Evolutionary conservation across 371 early-diverging fungal species (phyloP), one percentile per base, ranked within the genome.

Genomic region (Rhizopus stolonifer): DNA sequence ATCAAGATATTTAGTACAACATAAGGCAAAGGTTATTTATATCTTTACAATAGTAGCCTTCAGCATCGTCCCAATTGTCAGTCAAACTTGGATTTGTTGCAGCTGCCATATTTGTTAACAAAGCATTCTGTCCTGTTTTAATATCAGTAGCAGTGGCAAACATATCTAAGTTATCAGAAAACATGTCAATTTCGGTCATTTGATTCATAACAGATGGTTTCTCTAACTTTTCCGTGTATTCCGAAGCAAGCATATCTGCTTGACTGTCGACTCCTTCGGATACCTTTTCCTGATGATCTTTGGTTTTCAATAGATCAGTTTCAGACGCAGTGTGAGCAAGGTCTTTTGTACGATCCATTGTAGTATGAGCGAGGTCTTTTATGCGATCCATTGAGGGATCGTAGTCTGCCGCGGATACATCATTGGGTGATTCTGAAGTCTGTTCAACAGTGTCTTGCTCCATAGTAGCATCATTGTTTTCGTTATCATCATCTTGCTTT

Each of bases 61-160:
- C 96, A 1, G 86, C 80, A 60, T 98, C 98, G 69, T 96, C 98
- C 91, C 92, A 94, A 54, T 91, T 94, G 58, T 95, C 98, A 3
- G 79, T 72, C 4, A 91, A 70, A 33, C 74, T 80, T 3, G 80
- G 80, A 46, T 83, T 84, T 22, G 73, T 56, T 10, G 70, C 72
- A 1, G 69, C 64, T 6, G 46, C 31, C 10, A 44, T 48, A 17
- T 46, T 47, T 4, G 54, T 43, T 25, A 56, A 15, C 23, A 61
- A 33, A 15, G 70, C 60, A 14, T 59, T 62, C 14, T 60, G 56
- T 11, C 60, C 46, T n/a, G 58, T 48, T 7, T 72, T 52, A 25
- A 64, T 50, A 47, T 60, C 64, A 14, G 69, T 52, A 21, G 64
- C 58, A 25, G 64, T 51, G 17, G 56, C 49, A 69, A 72, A 79